Base-by-base conservation (phyloP, 2,329 filamentous ascomycete species). In the Xylaria sp. region DNA sequence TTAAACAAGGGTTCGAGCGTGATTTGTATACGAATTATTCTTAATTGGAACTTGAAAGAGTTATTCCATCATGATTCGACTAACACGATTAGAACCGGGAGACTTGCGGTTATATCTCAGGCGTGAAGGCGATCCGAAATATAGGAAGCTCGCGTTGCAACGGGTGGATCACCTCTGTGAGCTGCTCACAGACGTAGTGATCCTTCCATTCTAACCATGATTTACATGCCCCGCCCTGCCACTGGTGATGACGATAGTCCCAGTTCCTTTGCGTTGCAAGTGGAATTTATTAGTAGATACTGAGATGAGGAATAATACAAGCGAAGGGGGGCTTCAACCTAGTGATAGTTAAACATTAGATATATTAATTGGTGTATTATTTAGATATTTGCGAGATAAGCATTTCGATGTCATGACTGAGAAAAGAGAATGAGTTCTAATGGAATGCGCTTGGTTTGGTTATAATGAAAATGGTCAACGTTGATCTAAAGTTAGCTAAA, bases 401-500 rank as follows among this genome's bases (percentile, higher is more conserved):
- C 5, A 21, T 21, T 3, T 10, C 9, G 6, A 10, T 27, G 21
- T 51, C 48, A 13, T 16, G 3, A 25, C 27, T 29, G 5, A 51
- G 21, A 29, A 16, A 51, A n/a, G n/a, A n/a, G n/a, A n/a, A n/a
- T n/a, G n/a, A n/a, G n/a, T n/a, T n/a, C n/a, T n/a, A n/a, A n/a
- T n/a, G n/a, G n/a, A n/a, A n/a, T n/a, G n/a, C n/a, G n/a, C n/a
- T n/a, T n/a, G n/a, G n/a, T n/a, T n/a, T n/a, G n/a, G n/a, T n/a
- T n/a, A n/a, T n/a, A n/a, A n/a, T n/a, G n/a, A n/a, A n/a, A n/a
- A n/a, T n/a, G n/a, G n/a, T 5, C 12, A 10, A 35, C 16, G 57
- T 65, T 63, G 29, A 69, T 53, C 8, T 25, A 8, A 57, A 47
- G 18, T 37, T 23, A 25, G 18, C 25, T 25, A 21, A 50, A 29